Base-by-base conservation (phyloP, 2,329 filamentous ascomycete species). In the Lojkania enalia region DNA sequence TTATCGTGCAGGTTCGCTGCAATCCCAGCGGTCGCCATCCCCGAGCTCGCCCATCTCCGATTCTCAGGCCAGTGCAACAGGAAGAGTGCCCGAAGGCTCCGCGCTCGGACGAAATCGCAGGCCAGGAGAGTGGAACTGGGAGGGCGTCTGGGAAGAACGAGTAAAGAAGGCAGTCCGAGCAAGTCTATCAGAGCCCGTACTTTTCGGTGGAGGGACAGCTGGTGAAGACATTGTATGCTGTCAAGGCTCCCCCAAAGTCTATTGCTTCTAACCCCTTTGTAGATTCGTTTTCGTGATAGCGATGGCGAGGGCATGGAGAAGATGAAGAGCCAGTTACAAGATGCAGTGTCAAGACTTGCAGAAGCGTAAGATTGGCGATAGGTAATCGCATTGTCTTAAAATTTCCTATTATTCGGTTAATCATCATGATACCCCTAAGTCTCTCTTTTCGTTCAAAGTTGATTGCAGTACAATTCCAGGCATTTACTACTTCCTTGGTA, bases 81-180 rank as follows among this genome's bases (percentile, higher is more conserved):
- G 47, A n/a, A 50, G 49, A 30, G 32, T 49, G 14, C 44, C 49
- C 15, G 57, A 62, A 3, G 46, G 39, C n/a, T 48, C 53, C 16
- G 39, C 64, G 7, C 67, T 58, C 58, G 79, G 70, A 59, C 71
- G 73, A 73, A 81, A 71, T 48, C 74, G 84, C 48, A 77, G 80
- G 38, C 90, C 90, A 0, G 88, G 87, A 5, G 87, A 95, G 59
- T 97, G 92, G 92, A 95, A 95, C 64, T 97, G 92, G 92, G 90
- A 96, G 61, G 91, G 92, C 0, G 92, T 97, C 0, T 99, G 92
- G 92, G 88, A 95, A 65, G 86, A 91, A 53, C 81, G 92, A 42
- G 91, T 96, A 1, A 85, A 83, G 69, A 88, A 86, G 67, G 87
- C 87, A 14, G 82, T 96, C 32, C 81, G 85, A 39, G 78, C 81